Evolutionary conservation across 352 stramenopile genomes (phyloP), one percentile per base, ranked within the genome.

Genomic region (Bremia lactucae): DNA sequence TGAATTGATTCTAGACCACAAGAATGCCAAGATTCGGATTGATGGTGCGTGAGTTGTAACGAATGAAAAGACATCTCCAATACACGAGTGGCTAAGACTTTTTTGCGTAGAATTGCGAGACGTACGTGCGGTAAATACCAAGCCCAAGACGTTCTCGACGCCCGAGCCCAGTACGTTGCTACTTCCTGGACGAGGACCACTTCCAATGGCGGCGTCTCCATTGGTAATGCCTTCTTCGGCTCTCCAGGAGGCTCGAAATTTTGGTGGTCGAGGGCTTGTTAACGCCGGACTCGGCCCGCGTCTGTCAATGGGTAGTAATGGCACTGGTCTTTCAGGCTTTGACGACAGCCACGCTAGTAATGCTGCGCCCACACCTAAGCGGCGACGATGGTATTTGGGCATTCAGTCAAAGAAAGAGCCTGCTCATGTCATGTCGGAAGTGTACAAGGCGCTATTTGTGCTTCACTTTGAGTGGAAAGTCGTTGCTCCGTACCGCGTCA

Each of bases 381-480:
- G 75, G 31, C 77, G 95, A 59, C 65, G 95, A 52, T 99, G 96
- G 96, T 99, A 98, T 59, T 56, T 99, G 40, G 96, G 96, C 31
- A 98, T 99, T 59, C 96, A 99, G 77, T 97, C 86, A 55, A 98
- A 98, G 65, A 99, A 98, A 66, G 95, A 99, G 51, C 95, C 96
- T 9, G 95, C 93, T 24, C 94, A 98, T 56, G 96, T 99, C 24
- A 99, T 99, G 95, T 98, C 86, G 14, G 96, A 99, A 64, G 96
- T 99, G 16, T 99, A 98, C 76, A 98, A 98, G 62, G 95, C 95
- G 19, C 72, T 99, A 4, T 85, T 95, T 46, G 84, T 96, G 37
- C 73, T 99, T 20, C 83, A 94, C 40, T 99, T 96, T 57, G 89
- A 98, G 56, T 99, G 96, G 95, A 86, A 97, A 19, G 83, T 97